Base-by-base conservation (phyloP, 768 basidiomycete genomes). In the Astraeus odoratus region DNA sequence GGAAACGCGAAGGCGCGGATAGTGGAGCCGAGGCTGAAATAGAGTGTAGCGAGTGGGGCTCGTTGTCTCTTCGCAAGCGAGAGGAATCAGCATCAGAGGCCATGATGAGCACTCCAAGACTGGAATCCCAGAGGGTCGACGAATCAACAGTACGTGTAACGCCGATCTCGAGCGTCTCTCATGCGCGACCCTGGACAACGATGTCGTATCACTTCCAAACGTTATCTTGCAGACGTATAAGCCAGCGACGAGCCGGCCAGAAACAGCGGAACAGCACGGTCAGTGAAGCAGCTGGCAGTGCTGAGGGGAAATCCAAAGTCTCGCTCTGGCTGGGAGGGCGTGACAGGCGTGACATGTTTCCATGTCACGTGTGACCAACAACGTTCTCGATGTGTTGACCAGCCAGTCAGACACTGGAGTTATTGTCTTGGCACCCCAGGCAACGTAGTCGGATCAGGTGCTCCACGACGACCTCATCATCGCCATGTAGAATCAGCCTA, bases 1-100 rank as follows among this genome's bases (percentile, higher is more conserved):
- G 64, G 16, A 70, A 53, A 25, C 71, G 68, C 40, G 67, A 43
- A 40, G 70, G 47, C 45, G 54, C 65, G 7, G 59, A 40, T 15
- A 70, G 61, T 22, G 70, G 65, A 8, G 67, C 61, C 48, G 69
- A 66, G 49, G 63, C 54, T 39, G 69, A 65, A 45, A 45, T 47
- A 34, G 44, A 43, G 3, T 47, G 44, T 24, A 23, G 46, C 19
- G 43, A 25, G 33, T 23, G 26, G 19, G 33, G 35, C 40, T 51
- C 43, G 9, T 51, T 47, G 46, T 61, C 61, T 47, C 53, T 63
- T 41, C 61, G 62, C 26, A 51, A 41, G 50, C 62, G 62, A 27
- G 51, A 34, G 15, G 57, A 24, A 50, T 66, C 62, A 42, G 62
- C 38, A 42, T 64, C 63, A 53, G 54, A 58, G 35, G 60, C 52